Evolutionary conservation across 129 eudicot species (phyloP), one percentile per base, ranked within the genome.

Genomic region (Pulicaria dysenterica): DNA sequence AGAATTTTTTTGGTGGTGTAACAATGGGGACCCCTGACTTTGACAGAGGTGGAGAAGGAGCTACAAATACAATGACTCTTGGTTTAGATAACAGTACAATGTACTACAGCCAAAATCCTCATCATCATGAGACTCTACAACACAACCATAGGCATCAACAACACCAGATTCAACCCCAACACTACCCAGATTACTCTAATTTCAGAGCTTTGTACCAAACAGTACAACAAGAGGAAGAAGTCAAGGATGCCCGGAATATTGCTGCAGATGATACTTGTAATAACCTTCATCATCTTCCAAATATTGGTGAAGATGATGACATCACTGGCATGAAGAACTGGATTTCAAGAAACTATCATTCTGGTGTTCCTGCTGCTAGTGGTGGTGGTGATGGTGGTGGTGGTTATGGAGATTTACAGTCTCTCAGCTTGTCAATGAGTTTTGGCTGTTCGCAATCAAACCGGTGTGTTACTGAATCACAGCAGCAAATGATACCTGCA

Each of bases 1-100:
- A 89, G 83, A 91, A 89, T 76, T 92, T 92, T 83, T 89, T 92
- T 71, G 96, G 96, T 31, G 92, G 86, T 70, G 85, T 85, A 80
- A 82, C 91, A 63, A 80, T 82, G 89, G 92, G 87, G 91, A 54
- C 92, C 85, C 85, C 91, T 84, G 84, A 81, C 68, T 86, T 75
- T 72, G 86, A 82, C 81, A 82, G 80, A 62, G 79, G 79, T 46
- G 79, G 69, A 45, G 43, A 38, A 38, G 79, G 70, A 34, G 37
- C 48, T 48, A 12, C 3, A 39, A 77, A 60, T 39, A 13, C 83
- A 39, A 68, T 81, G 84, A 84, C 80, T 73, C 82, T 84, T 1
- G 83, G 83, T 74, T 64, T 86, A 43, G 93, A 87, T 86, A 82
- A 84, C n/a, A 60, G 60, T 73, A 59, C 77, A 73, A 57, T 88